Conservation (phyloP, 495 filamentous ascomycete species). For the Paragyromitra xinjiangensis region DNA sequence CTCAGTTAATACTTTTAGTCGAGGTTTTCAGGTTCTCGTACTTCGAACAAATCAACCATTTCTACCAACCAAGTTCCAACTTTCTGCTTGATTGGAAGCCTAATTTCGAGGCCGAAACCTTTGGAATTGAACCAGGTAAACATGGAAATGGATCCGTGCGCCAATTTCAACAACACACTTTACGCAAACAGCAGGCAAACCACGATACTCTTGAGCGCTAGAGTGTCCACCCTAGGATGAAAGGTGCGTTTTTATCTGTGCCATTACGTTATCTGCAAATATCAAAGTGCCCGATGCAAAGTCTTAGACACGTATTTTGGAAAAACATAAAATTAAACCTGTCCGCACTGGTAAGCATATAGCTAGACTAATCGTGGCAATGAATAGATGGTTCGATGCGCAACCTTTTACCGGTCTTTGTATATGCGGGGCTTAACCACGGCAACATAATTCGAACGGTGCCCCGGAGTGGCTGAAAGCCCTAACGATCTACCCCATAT, state of each 20-base stretch:
- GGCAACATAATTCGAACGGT: constrained; percentile 5
- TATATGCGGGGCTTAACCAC: neutral
- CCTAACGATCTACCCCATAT: neutral
- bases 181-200: neutral
- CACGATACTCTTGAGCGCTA: neutral
- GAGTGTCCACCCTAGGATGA: neutral
- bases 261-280: neutral
- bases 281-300: neutral
- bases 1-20: constrained; percentile 17
- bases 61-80: constrained; percentile 6
- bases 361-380: constrained; percentile 8
- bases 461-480: neutral
- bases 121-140: constrained; percentile 41
- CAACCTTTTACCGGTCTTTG: neutral
- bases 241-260: constrained; percentile 6
- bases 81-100: constrained; percentile 1
- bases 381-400: neutral
- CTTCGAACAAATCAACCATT: constrained; percentile 4
- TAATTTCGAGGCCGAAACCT: constrained; percentile 9
- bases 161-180: neutral
- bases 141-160: constrained; percentile 25
- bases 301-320: neutral
- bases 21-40: neutral
- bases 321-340: neutral
- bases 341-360: neutral